phyloP scores from a whole-genome alignment of 2,329 filamentous ascomycete species.

The Ceratocystis huliohia region DNA sequence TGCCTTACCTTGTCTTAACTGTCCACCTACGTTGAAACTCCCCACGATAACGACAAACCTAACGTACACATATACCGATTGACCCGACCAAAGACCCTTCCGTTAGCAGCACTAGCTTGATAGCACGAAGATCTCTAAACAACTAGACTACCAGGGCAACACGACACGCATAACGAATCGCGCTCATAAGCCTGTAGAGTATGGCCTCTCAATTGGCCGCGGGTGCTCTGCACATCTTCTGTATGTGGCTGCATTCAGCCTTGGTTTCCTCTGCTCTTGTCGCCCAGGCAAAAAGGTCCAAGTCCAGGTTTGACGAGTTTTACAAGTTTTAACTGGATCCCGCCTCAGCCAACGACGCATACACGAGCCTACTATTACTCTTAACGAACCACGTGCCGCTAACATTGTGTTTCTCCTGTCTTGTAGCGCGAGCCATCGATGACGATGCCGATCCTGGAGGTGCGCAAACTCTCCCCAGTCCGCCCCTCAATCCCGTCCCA shows the following conservation, averaged over 20 bases:
- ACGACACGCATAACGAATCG: neutral
- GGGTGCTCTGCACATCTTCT: conserved; percentile 21
- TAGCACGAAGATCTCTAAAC: neutral
- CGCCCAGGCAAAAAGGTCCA: neutral
- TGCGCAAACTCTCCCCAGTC: conserved; percentile 12
- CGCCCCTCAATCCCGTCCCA: conserved; percentile 22
- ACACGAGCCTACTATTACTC: too few relatives aligned
- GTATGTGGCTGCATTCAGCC: conserved; percentile 16
- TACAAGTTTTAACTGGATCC: neutral
- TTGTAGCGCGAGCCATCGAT: conserved; percentile 20
- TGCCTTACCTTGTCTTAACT: too few relatives aligned
- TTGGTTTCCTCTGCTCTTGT: neutral
- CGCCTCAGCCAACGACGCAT: neutral
- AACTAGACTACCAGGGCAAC: neutral
- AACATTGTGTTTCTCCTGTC: conserved; percentile 14
- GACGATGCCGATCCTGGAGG: conserved; percentile 23
- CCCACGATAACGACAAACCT: neutral
- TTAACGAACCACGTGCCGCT: neutral
- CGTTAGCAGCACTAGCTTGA: neutral
- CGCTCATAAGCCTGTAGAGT: neutral
- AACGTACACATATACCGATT: neutral
- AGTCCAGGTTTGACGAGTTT: neutral
- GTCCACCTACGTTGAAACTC: neutral
- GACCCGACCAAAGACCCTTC: neutral
- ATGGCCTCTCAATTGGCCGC: conserved; percentile 21